Evolutionary conservation across 164 flowering plant species (phyloP).

Genomic region (Tinospora cordifolia): DNA sequence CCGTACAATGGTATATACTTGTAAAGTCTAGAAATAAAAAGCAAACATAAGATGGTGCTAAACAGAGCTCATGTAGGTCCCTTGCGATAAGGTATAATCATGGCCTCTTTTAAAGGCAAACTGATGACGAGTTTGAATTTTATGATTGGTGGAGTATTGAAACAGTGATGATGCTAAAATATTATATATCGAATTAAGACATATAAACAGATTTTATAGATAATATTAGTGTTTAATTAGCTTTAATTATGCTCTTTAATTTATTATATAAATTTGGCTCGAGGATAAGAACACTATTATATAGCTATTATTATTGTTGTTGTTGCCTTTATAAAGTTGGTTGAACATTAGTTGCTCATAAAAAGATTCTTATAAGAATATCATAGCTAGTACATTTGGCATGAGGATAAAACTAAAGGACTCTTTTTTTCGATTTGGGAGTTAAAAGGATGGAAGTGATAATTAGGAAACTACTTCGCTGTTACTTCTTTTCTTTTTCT

Average conservation of each 20-base stretch:
- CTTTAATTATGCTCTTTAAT: neutral
- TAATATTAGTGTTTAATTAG: neutral
- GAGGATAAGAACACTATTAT: too few relatives aligned
- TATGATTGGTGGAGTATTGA: slow-evolving; percentile 1
- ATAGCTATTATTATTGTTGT: too few relatives aligned
- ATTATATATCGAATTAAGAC: neutral
- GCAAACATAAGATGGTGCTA: neutral
- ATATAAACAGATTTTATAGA: neutral
- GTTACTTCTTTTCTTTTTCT: too few relatives aligned
- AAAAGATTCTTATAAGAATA: neutral
- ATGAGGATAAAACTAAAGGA: too few relatives aligned
- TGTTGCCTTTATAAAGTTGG: slow-evolving; percentile 2
- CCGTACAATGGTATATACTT: too few relatives aligned
- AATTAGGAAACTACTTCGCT: too few relatives aligned
- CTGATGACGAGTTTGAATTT: neutral
- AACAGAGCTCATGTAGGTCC: neutral
- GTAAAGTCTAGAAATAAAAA: too few relatives aligned
- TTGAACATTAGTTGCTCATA: neutral
- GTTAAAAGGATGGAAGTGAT: too few relatives aligned
- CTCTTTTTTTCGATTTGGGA: too few relatives aligned
- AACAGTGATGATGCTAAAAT: neutral
- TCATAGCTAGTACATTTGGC: too few relatives aligned
- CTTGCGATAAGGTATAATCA: neutral
- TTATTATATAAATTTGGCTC: too few relatives aligned
- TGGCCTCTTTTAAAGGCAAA: slow-evolving; percentile 4